Conservation (phyloP, 164 flowering plant genomes). For the Berberis thunbergii region DNA sequence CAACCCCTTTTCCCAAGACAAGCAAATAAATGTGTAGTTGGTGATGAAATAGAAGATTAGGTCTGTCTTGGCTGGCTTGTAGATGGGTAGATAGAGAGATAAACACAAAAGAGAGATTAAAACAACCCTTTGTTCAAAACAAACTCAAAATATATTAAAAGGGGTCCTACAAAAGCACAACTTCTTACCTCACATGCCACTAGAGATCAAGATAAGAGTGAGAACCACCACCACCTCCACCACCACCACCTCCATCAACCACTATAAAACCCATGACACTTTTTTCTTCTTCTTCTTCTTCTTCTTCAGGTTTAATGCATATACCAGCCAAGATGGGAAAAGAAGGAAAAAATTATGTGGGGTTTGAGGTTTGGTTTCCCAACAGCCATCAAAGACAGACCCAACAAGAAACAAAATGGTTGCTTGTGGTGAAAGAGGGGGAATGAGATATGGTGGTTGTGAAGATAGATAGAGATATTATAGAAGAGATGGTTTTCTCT, state of each 20-base stretch:
- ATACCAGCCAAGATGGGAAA: background rate
- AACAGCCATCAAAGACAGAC: slow-evolving; percentile 16
- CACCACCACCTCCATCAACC: background rate
- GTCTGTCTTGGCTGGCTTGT: background rate
- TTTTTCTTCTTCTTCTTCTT: too few relatives aligned
- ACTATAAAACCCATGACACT: background rate
- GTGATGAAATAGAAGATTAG: background rate
- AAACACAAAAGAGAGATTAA: background rate
- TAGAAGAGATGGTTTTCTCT: background rate
- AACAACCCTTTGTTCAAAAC: slow-evolving; percentile 2
- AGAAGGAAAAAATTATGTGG: background rate
- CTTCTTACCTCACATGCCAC: background rate
- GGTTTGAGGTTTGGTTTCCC: slow-evolving; percentile 22
- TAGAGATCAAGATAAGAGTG: background rate
- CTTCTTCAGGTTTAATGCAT: background rate
- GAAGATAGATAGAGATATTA: slow-evolving; percentile 8
- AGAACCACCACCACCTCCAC: background rate
- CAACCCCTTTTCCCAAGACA: background rate
- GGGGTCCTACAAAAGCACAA: slow-evolving; percentile 5
- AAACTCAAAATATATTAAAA: slow-evolving; percentile 9
- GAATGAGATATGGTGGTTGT: background rate
- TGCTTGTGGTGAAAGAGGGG: slow-evolving; percentile 11
- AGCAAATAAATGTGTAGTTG: slow-evolving; percentile 2
- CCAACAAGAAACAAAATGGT: slow-evolving; percentile 20
- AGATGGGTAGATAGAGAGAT: background rate